Base-by-base conservation (phyloP, 805 yeast genomes). In the Zygosaccharomyces bisporus region DNA sequence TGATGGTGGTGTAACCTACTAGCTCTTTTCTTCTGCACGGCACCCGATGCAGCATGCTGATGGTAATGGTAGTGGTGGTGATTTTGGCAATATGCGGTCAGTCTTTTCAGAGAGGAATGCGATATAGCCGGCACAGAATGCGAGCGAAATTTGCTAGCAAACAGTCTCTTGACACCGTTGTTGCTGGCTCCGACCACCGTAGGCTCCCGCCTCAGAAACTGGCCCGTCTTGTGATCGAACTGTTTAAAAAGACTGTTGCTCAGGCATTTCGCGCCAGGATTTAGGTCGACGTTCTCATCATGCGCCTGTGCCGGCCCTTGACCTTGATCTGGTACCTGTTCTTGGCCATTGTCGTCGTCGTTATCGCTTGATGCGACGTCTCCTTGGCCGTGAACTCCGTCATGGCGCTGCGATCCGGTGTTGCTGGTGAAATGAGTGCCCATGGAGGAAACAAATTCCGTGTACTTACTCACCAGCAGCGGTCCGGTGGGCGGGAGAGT, bases 81-180 rank as follows among this genome's bases (percentile, higher is more conserved):
- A 16, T 47, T 44, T 45, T 39, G 47, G 47, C 45, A 38, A 38
- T 21, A 29, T 14, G 39, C 41, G 4, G 61, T 43, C 27, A 57
- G 38, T 41, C 57, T 56, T 38, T 58, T 54, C 13, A 61, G 44
- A 3, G 67, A 61, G 4, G 67, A 63, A 53, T 61, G 67, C 42
- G 61, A 43, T 17, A 61, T 61, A 6, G 63, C 58, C 13, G 67
- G 67, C 6, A 63, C 62, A 8, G 67, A 63, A 41, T 59, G 59
- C n/a, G 67, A 63, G 41, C 67, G 54, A 27, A 52, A 49, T 49
- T 54, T 58, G 23, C 16, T 37, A 14, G 50, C 47, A 21, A 47
- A 27, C 3, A 51, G 21, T 24, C 43, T 39, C 31, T 39, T 30
- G 25, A 27, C 31, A 35, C 41, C 24, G 29, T 18, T n/a, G 37